Conservation (phyloP, 164 flowering plant genomes). For the Dillenia suffruticosa region DNA sequence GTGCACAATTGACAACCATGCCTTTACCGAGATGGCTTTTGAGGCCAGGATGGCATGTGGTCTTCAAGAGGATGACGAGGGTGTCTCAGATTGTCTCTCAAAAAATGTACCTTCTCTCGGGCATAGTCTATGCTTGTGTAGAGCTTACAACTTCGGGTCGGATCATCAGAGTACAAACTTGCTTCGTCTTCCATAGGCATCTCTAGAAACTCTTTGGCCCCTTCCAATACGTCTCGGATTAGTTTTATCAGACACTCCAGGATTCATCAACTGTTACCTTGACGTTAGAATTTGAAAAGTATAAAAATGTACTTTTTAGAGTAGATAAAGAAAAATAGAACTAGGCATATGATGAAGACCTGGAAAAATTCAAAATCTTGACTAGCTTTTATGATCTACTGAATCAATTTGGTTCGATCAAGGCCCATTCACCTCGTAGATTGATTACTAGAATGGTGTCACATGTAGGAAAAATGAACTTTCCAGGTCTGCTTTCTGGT, state of each 20-base stretch:
- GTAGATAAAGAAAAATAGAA: no score
- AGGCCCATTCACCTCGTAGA: not conserved
- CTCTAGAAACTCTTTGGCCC: conserved; percentile 24
- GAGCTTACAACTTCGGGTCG: conserved; percentile 13
- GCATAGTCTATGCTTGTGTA: conserved; percentile 18
- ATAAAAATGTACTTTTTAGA: no score
- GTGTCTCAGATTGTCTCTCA: conserved; percentile 29
- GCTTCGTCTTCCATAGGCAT: not conserved
- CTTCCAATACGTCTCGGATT: conserved; percentile 12
- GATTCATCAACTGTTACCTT: no score
- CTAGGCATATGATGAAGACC: conserved; percentile 8
- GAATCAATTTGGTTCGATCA: conserved; percentile 11
- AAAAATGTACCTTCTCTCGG: conserved; percentile 24
- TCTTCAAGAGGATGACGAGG: conserved; percentile 33
- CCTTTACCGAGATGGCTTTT: conserved; percentile 23
- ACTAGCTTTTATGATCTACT: conserved; percentile 21
- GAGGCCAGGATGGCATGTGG: conserved; percentile 32
- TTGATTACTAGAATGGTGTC: conserved; percentile 23
- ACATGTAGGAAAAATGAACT: conserved; percentile 7
- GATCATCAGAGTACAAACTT: conserved; percentile 21
- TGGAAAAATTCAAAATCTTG: conserved; percentile 37
- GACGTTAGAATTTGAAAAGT: no score
- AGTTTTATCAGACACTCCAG: conserved; percentile 18
- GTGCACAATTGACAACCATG: no score
- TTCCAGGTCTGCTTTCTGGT: conserved; percentile 23